phyloP scores from a whole-genome alignment of 2,329 filamentous ascomycete genomes.

The Neopestalotiopsis sp. region DNA sequence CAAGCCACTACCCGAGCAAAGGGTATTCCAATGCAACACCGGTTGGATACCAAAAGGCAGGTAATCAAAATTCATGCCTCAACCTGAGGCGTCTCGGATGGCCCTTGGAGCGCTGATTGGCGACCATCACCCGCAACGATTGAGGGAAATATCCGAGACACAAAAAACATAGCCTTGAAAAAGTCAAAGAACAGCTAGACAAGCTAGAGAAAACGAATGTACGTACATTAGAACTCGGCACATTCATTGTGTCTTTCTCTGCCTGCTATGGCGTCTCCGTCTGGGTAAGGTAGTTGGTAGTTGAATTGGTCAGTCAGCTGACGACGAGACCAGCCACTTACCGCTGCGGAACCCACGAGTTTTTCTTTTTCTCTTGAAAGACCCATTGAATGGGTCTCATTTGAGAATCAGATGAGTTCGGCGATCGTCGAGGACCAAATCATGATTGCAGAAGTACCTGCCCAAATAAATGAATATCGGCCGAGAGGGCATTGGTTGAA shows the following conservation, averaged over 20 bases:
- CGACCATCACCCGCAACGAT: background rate
- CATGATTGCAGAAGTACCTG: background rate
- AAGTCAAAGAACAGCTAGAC: background rate
- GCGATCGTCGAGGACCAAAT: background rate
- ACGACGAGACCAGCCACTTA: background rate
- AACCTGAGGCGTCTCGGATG: constrained; percentile 1
- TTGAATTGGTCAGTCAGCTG: background rate
- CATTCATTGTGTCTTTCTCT: background rate
- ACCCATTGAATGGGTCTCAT: background rate
- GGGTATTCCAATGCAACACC: background rate
- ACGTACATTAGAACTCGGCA: background rate
- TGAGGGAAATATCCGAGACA: background rate
- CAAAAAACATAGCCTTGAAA: background rate
- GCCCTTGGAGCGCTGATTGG: background rate
- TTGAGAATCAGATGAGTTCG: background rate
- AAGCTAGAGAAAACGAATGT: background rate
- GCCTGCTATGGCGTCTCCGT: background rate
- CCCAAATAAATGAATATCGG: background rate
- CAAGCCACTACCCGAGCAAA: constrained; percentile 8
- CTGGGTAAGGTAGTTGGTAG: background rate
- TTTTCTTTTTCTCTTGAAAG: background rate
- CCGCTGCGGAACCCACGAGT: background rate
- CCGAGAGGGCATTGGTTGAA: background rate
- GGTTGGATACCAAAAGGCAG: background rate
- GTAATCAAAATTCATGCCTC: constrained; percentile 1